phyloP scores from a whole-genome alignment of 73 alveolate species.

The Effrenium voratum region DNA sequence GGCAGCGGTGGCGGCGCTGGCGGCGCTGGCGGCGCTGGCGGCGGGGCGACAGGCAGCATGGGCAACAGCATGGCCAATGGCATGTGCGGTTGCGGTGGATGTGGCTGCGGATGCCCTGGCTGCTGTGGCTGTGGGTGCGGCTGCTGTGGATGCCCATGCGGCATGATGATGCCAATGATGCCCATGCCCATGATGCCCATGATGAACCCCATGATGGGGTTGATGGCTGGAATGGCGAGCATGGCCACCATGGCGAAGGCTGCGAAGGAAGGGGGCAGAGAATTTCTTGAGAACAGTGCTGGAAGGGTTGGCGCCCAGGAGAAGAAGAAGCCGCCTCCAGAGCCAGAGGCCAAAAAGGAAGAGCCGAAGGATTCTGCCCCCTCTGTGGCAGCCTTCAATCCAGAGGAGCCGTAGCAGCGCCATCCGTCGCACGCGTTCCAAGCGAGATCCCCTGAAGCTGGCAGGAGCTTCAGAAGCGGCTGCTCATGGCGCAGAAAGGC shows the following conservation, averaged over 20 bases:
- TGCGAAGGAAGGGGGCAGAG: constrained; percentile 17
- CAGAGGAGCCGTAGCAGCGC: constrained; percentile 32
- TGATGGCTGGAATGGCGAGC: constrained; percentile 90
- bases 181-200: constrained; percentile 32
- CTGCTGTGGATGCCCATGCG: constrained; percentile 67
- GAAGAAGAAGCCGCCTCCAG: constrained; percentile 54
- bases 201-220: constrained; percentile 90
- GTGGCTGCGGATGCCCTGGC: constrained; percentile 37
- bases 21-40: constrained; percentile 13
- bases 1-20: constrained; percentile 7
- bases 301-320: too few species aligned
- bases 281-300: too few species aligned
- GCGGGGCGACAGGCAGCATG: constrained; percentile 8
- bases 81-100: background rate
- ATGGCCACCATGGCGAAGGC: constrained; percentile 93
- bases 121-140: constrained; percentile 29
- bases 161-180: constrained; percentile 94
- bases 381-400: constrained; percentile 76
- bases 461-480: constrained; percentile 67
- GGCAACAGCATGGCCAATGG: background rate
- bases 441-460: background rate
- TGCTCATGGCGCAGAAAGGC: constrained; percentile 45
- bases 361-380: constrained; percentile 72
- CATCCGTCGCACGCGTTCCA: background rate
- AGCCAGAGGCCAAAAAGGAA: constrained; percentile 70